Base-by-base conservation (phyloP, 768 basidiomycete species). In the Lyophyllum semitale region DNA sequence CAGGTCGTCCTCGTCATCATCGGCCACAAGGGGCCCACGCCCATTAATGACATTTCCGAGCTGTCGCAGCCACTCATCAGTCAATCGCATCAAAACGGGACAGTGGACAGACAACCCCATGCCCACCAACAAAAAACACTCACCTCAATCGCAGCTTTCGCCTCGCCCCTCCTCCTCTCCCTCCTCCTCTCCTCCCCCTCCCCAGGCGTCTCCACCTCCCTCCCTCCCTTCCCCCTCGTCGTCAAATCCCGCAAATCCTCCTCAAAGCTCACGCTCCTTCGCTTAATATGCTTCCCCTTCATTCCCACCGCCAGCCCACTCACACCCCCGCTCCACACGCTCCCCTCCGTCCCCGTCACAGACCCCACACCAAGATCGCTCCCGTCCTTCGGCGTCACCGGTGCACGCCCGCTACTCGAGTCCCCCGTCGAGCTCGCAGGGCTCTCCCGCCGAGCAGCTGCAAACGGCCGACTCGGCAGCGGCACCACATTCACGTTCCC, bases 31-130 rank as follows among this genome's bases (percentile, higher is more conserved):
- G 2, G 89, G 87, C 17, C 84, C 85, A 30, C 77, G 84, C 6
- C 92, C 90, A 66, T 94, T 92, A 63, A 93, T 84, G 44, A 91
- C 87, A 58, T 92, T 91, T n/a, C 93, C 91, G 35, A 93, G 84
- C 93, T 93, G 63, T 43, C 46, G 32, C 52, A 59, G 55, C 29
- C n/a, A 32, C 45, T 52, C 53, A 43, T 56, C 17, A 55, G 59
- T 57, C 27, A 45, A 13, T 29, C 41, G 8, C 9, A 13, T 15
- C 40, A 15, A 38, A n/a, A 22, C 53, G 40, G 32, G 8, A 43
- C n/a, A n/a, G n/a, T n/a, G n/a, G n/a, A n/a, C n/a, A n/a, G n/a
- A n/a, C n/a, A n/a, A n/a, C n/a, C n/a, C n/a, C n/a, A n/a, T n/a
- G n/a, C n/a, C n/a, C n/a, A n/a, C n/a, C n/a, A 52, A 59, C 51